Evolutionary conservation across 148 eudicot genomes (phyloP).

Genomic region (Vaccinium myrtillus): DNA sequence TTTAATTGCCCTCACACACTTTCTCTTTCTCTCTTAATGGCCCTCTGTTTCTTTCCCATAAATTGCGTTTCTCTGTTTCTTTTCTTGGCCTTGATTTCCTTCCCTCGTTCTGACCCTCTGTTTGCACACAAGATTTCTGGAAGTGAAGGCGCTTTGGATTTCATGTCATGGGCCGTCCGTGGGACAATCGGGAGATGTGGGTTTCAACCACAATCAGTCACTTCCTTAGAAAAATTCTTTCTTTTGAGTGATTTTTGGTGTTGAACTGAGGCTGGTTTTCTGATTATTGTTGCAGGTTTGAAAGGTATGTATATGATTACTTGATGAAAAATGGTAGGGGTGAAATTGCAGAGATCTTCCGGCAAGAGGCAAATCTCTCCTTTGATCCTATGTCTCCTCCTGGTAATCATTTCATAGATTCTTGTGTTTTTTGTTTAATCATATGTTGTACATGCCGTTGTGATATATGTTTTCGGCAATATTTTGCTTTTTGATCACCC

Average conservation of each 20-base stretch:
- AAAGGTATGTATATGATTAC: constrained; percentile 9
- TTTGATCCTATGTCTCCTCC: constrained; percentile 10
- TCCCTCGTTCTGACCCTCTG: neutral
- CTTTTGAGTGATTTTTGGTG: neutral
- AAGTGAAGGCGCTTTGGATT: neutral
- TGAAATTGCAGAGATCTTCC: constrained; percentile 14
- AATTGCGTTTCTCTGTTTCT: neutral
- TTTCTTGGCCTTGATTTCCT: neutral
- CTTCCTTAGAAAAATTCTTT: too few relatives aligned
- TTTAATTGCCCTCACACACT: neutral
- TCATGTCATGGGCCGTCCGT: constrained; percentile 2
- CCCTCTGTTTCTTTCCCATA: neutral
- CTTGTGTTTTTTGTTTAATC: neutral
- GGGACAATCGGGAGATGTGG: constrained; percentile 17
- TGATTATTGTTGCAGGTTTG: constrained; percentile 7
- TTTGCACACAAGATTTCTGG: neutral
- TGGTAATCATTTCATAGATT: neutral
- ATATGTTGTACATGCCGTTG: too few relatives aligned
- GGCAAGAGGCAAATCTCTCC: constrained; percentile 6
- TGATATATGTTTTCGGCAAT: too few relatives aligned
- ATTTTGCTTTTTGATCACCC: too few relatives aligned
- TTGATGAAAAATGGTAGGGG: neutral
- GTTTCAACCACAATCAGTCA: neutral
- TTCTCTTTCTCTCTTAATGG: neutral
- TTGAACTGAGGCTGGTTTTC: neutral